Evolutionary conservation across 2,329 filamentous ascomycete genomes (phyloP), one percentile per base, ranked within the genome.

Genomic region (Talaromyces sp.): DNA sequence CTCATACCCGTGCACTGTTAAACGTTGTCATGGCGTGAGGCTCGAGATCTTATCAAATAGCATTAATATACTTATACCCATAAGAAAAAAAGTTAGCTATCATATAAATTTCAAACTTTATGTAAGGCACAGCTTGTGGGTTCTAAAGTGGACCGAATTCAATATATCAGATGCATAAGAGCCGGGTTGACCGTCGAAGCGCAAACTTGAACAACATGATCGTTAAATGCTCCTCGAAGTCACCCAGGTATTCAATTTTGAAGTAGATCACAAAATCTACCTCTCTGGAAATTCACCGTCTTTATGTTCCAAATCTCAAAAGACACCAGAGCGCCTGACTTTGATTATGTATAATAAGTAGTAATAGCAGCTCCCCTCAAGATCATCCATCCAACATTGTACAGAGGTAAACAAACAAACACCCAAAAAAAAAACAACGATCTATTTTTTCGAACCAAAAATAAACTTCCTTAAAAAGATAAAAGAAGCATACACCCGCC

Each of bases 391-490:
- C 44, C 22, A 25, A 17, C 9, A 47, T 64, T 54, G 47, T 66
- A 62, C 52, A 67, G 54, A 36, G 66, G 66, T 57, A 22, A 65
- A 52, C 47, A 53, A 59, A 17, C 62, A 65, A 56, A 67, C 66
- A 47, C 58, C 17, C 59, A 19, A 63, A 52, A 51, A 51, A 49
- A 57, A 17, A 62, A 5, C 19, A 25, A 13, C n/a, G 10, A 6
- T 47, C 44, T 47, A 47, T 47, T 19, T 47, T 47, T 47, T 47
- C 44, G 19, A 47, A 11, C 44, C 44, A 22, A 15, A 47, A 19
- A 22, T 17, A 25, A 47, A 25, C 44, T 15, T 47, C 44, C 44
- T 19, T 15, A 8, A 47, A 25, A 10, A 10, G 22, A 25, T 47
- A 9, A 19, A 47, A 47, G n/a, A 11, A 25, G 44, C 22, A 47